Evolutionary conservation across 305 asterid species (phyloP).

Genomic region (Salvia sclarea): DNA sequence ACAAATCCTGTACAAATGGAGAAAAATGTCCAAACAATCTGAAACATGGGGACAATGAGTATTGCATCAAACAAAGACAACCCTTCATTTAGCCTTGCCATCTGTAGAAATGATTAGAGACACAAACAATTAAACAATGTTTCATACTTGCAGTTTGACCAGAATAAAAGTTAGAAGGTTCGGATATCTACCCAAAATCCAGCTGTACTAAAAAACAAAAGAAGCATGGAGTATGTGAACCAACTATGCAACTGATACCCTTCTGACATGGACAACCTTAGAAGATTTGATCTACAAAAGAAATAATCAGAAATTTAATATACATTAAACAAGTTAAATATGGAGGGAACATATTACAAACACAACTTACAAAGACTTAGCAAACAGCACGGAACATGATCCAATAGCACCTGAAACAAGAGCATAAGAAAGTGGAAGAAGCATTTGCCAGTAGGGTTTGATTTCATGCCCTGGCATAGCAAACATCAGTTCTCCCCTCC

Average conservation of each 20-base stretch:
- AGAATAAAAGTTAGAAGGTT: slow-evolving; percentile 20
- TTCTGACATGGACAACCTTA: slow-evolving; percentile 80
- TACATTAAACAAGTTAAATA: slow-evolving; percentile 27
- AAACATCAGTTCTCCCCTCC: slow-evolving; percentile 77
- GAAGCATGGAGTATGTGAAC: slow-evolving; percentile 92
- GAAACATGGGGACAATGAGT: slow-evolving; percentile 97
- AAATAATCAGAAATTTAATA: slow-evolving; percentile 28
- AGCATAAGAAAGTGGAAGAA: slow-evolving; percentile 93
- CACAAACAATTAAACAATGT: slow-evolving; percentile 24
- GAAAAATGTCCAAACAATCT: slow-evolving; percentile 96
- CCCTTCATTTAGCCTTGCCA: slow-evolving; percentile 95
- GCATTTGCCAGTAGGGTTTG: slow-evolving; percentile 83
- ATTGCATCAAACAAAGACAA: slow-evolving; percentile 88
- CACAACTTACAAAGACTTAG: slow-evolving; percentile 81
- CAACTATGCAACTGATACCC: slow-evolving; percentile 89
- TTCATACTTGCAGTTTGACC: slow-evolving; percentile 20
- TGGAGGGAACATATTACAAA: slow-evolving; percentile 25
- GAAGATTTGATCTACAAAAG: slow-evolving; percentile 78
- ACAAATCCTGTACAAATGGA: slow-evolving; percentile 98
- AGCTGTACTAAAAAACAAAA: slow-evolving; percentile 85
- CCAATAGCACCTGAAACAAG: slow-evolving; percentile 97
- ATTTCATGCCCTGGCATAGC: slow-evolving; percentile 64
- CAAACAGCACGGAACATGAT: slow-evolving; percentile 91
- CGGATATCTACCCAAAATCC: slow-evolving; percentile 83
- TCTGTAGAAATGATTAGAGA: slow-evolving; percentile 51